Conservation (phyloP, 1,139 yeast species). For the Scheffersomyces insectosa region DNA sequence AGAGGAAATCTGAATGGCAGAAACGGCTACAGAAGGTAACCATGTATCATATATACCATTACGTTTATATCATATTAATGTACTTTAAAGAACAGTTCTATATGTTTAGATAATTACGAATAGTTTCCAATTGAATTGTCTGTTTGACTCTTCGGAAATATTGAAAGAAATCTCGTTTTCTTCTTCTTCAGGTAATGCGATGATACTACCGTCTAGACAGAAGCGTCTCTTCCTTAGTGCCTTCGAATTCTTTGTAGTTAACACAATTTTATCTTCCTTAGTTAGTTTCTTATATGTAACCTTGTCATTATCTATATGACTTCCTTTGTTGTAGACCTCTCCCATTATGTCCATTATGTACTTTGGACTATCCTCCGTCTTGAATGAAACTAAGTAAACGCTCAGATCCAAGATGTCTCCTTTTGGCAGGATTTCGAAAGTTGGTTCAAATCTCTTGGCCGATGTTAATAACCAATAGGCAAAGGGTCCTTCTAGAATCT, state of each 20-base stretch:
- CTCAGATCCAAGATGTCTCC: constrained; percentile 54
- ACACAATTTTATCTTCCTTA: constrained; percentile 21
- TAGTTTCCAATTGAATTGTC: constrained; percentile 25
- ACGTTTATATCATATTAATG: too few relatives aligned
- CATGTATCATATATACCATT: too few relatives aligned
- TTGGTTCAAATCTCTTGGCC: constrained; percentile 63
- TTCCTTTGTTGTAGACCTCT: constrained; percentile 58
- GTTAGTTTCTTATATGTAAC: constrained; percentile 45
- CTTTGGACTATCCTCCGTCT: constrained; percentile 26
- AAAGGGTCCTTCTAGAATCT: constrained; percentile 40
- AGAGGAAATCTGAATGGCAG: background rate
- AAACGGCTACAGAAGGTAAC: background rate
- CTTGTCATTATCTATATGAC: constrained; percentile 46
- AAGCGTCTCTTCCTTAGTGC: constrained; percentile 34
- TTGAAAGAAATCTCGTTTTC: constrained; percentile 17
- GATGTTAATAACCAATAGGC: constrained; percentile 71
- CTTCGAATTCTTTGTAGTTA: constrained; percentile 23
- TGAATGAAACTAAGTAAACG: constrained; percentile 58
- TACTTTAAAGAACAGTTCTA: too few relatives aligned
- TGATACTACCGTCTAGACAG: constrained; percentile 56
- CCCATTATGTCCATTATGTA: constrained; percentile 58
- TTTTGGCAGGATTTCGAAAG: constrained; percentile 71
- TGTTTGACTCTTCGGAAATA: constrained; percentile 17
- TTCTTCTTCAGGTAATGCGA: constrained; percentile 29
- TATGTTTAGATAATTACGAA: constrained; percentile 7